Base-by-base conservation (phyloP, 441 rosid genomes). In the Viola pubescens region DNA sequence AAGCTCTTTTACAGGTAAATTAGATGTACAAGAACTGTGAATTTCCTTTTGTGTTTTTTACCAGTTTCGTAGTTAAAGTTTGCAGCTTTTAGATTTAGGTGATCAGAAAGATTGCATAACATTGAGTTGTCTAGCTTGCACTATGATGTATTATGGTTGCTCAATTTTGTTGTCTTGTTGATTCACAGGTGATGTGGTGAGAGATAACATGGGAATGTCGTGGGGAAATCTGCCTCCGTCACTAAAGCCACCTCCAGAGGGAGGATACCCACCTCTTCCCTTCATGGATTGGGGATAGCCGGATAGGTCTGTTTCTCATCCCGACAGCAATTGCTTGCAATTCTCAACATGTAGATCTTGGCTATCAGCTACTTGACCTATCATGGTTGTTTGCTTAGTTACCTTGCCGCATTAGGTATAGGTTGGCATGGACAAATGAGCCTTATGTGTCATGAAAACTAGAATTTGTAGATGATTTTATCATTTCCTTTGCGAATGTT, bases 181-280 rank as follows among this genome's bases (percentile, higher is more conserved):
- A 37, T 61, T 62, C 49, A 41, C 69, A 85, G 92, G 81, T 75
- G 74, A 66, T 52, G 67, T 72, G 45, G 55, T 68, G 62, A 72
- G 71, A 48, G 75, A 73, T 60, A 66, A 69, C 65, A 56, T 54
- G 66, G 84, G 82, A 66, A 71, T 72, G 70, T 66, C 86, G 26
- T 92, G 88, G 95, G 82, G 83, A 10, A 79, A 84, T 73, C 80
- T 92, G 65, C 97, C 97, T 14, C 97, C 89, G 26, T 92, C 97
- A 3, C 75, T 92, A 62, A 75, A 73, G 81, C 98, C 97, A 61
- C 90, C 94, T 54, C 91, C 97, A 0, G 90, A 87, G 58, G 75
- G 82, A 14, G 91, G 90, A 67, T 87, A 85, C 70, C 87, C 61
- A 1, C 75, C 73, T 39, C 79, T 75, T 76, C 91, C 90, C n/a